These are phyloP conservation scores for Marasmius oreades DNA, from an alignment of 1,284 basidiomycete species.

Conservation along the genomic window DNA sequence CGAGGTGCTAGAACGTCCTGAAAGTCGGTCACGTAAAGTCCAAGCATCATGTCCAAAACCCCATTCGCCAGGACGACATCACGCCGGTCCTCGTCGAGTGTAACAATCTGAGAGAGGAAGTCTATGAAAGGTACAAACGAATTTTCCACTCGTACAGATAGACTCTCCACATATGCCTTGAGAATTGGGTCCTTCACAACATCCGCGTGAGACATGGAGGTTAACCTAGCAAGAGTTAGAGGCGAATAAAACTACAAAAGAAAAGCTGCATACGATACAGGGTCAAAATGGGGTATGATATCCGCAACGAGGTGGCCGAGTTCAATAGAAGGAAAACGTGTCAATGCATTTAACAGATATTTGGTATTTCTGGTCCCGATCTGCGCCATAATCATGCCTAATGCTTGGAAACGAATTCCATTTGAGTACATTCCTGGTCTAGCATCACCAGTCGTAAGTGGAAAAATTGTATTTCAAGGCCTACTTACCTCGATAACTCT, in stretches of 20 bases:
- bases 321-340: neutral
- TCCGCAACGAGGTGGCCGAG: too few relatives aligned
- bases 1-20: neutral
- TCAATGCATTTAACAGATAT: neutral
- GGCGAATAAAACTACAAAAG: too few relatives aligned
- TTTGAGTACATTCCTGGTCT: slow-evolving; percentile 7
- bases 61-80: neutral
- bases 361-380: slow-evolving; percentile 3
- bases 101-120: slow-evolving; percentile 1
- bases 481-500: slow-evolving; percentile 8
- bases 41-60: slow-evolving; percentile 4
- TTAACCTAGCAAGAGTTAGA: neutral
- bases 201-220: slow-evolving; percentile 1
- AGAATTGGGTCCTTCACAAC: neutral
- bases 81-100: neutral
- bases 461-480: neutral
- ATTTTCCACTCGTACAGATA: neutral
- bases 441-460: neutral
- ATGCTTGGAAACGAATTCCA: slow-evolving; percentile 1
- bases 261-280: too few relatives aligned
- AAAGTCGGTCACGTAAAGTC: slow-evolving; percentile 12
- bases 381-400: neutral
- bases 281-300: too few relatives aligned
- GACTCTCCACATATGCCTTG: neutral
- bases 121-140: slow-evolving; percentile 6